These are phyloP conservation scores for Ceratocystiopsis brevicomis DNA, from an alignment of 2,329 filamentous ascomycete genomes.

Conservation along the genomic window DNA sequence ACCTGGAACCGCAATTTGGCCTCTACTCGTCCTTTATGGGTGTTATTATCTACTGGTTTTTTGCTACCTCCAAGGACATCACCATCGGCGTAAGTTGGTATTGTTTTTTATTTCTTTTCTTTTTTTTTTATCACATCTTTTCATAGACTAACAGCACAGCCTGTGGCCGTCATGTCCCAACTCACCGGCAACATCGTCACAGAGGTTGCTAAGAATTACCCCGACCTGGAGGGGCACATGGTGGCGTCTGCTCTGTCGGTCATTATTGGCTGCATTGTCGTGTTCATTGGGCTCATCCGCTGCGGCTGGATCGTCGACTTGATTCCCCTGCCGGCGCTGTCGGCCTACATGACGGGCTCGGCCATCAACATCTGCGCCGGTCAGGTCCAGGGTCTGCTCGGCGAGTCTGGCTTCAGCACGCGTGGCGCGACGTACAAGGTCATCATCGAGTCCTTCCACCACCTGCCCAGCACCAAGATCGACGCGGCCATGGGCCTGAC, in stretches of 20 bases:
- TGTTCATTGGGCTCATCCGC: conserved; percentile 59
- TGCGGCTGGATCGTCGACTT: conserved; percentile 84
- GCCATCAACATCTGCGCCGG: conserved; percentile 75
- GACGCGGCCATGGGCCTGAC: conserved; percentile 82
- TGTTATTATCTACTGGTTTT: conserved; percentile 89
- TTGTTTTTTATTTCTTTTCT: neutral
- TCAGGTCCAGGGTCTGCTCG: conserved; percentile 67
- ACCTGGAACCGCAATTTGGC: conserved; percentile 64
- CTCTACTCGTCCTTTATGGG: conserved; percentile 95
- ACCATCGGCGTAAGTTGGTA: conserved; percentile 60
- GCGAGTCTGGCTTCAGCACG: conserved; percentile 45
- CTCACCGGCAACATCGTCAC: conserved; percentile 67
- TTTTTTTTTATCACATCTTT: neutral
- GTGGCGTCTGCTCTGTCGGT: conserved; percentile 66
- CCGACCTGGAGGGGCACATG: conserved; percentile 39
- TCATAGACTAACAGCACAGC: conserved; percentile 19
- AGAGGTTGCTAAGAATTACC: conserved; percentile 36
- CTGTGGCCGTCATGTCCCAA: conserved; percentile 82
- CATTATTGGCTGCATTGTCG: conserved; percentile 58
- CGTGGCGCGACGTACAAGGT: conserved; percentile 60
- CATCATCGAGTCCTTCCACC: conserved; percentile 63
- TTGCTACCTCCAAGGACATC: conserved; percentile 95
- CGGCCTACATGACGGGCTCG: conserved; percentile 93
- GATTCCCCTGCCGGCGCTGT: conserved; percentile 77
- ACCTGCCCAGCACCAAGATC: conserved; percentile 45